A percentile compares a stretch with the other conserved stretches of the same genome.
phyloP scores from a whole-genome alignment of 306 rosid genomes.

The Citrullus mucosospermus region DNA sequence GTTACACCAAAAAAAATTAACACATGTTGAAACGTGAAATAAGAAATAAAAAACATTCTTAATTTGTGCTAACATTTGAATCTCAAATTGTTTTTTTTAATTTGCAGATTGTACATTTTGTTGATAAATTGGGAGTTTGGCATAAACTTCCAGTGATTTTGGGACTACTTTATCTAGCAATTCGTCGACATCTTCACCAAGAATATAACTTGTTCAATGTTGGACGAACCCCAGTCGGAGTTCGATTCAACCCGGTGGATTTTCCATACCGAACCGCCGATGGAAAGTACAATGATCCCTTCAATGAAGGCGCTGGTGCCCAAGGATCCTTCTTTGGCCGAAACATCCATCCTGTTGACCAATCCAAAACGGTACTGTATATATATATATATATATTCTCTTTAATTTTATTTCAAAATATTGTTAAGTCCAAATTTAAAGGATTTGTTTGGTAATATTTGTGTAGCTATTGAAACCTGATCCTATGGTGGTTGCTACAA shows the following conservation, averaged over 20 bases:
- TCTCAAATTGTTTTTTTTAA: background rate
- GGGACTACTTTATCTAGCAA: constrained; percentile 43
- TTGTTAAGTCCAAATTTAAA: background rate
- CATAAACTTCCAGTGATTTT: constrained; percentile 49
- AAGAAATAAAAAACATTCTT: background rate
- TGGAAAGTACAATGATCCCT: constrained; percentile 48
- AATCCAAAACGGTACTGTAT: background rate
- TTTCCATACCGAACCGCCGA: constrained; percentile 36
- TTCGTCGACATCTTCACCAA: constrained; percentile 51
- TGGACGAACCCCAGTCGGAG: constrained; percentile 23
- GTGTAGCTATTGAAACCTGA: constrained; percentile 45
- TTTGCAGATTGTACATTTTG: constrained; percentile 30
- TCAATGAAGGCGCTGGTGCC: constrained; percentile 35
- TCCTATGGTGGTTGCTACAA: constrained; percentile 47
- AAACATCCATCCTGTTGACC: constrained; percentile 36
- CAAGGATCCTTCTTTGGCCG: constrained; percentile 55
- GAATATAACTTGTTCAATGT: constrained; percentile 48
- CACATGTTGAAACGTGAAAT: background rate
- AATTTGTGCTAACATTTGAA: background rate
- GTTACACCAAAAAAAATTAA: background rate
- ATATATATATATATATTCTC: background rate
- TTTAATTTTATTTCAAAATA: background rate
- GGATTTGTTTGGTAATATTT: background rate
- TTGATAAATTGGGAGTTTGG: constrained; percentile 53
- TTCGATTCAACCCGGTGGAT: constrained; percentile 20